Percentiles rank a stretch among this genome's conserved stretches.
These are phyloP conservation scores for Harringtonia lauricola DNA, from an alignment of 2,329 filamentous ascomycete genomes.

Conservation along the genomic window DNA sequence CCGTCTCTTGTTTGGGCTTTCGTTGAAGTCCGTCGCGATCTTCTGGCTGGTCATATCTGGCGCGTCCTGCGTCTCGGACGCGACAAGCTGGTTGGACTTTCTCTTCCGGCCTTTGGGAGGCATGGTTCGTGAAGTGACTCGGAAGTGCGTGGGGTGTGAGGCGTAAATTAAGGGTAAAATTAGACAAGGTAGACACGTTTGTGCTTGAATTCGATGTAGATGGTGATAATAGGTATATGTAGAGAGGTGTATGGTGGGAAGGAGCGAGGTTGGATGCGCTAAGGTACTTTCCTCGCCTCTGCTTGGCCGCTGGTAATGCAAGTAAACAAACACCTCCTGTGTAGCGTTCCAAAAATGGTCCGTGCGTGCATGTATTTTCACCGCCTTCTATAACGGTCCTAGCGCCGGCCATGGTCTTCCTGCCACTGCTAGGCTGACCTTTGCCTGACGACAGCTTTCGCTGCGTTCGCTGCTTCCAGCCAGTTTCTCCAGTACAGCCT, in stretches of 20 bases:
- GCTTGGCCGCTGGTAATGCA: not conserved
- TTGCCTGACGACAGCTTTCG: constrained; percentile 14
- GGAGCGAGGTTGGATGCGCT: not conserved
- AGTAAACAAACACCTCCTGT: constrained; percentile 10
- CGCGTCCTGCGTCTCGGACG: constrained; percentile 16
- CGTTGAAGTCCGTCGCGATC: constrained; percentile 23
- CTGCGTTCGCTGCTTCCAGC: not conserved
- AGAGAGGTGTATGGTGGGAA: too few relatives aligned
- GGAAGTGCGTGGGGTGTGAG: not conserved
- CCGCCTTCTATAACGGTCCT: constrained; percentile 7
- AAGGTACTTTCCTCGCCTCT: not conserved
- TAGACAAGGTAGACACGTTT: not conserved
- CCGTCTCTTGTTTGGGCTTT: constrained; percentile 54
- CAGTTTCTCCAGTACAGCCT: not conserved
- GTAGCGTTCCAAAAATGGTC: constrained; percentile 6
- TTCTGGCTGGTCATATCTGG: constrained; percentile 14
- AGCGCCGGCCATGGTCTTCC: not conserved
- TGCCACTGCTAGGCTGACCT: constrained; percentile 10
- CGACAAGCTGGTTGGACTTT: constrained; percentile 27
- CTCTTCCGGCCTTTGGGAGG: constrained; percentile 35
- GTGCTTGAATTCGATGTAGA: not conserved
- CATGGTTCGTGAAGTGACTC: constrained; percentile 23
- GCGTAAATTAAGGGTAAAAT: not conserved
- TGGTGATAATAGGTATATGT: too few relatives aligned
- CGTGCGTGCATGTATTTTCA: constrained; percentile 6